Evolutionary conservation across 2,329 filamentous ascomycete genomes (phyloP), one percentile per base, ranked within the genome.

Genomic region (Hymenotorrendiella dingleyae): DNA sequence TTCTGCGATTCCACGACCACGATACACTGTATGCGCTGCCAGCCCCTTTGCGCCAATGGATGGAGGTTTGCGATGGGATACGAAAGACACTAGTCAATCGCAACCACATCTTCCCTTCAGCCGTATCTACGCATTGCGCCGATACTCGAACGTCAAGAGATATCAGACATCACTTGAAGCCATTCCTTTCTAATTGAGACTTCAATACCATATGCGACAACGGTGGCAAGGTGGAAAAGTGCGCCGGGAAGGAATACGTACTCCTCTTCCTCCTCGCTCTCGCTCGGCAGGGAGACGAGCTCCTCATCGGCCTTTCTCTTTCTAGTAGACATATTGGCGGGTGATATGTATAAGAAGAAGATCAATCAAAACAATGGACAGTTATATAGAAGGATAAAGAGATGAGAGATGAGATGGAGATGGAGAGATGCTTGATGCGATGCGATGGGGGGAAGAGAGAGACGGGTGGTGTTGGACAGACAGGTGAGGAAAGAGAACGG

Each of bases 201-300:
- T 16, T 21, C 10, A 20, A 28, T 27, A 12, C 14, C 2, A n/a
- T 7, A 38, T 10, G 10, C 36, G 16, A 24, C 23, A 32, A 32
- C 8, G 14, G 14, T 14, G 9, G 37, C 27, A 29, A 19, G 28
- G 20, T 17, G 6, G 22, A 40, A 23, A 27, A 32, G 19, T 14
- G 12, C 12, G n/a, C 14, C 22, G 30, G 19, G 16, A 34, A 10
- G 30, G 10, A 23, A 4, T 17, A 54, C 54, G 34, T 49, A 59
- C 56, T 59, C 56, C 46, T 59, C 56, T 30, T 59, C 56, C 27
- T 59, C 56, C 21, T 51, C 53, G 16, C 55, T 55, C 38, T 59
- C 55, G 28, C 51, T 54, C 4, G 55, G 55, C 12, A 59, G 53
- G 24, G 55, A 55, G 26, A 59, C 56, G 16, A 59, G 53, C 54